Conservation (phyloP, 2,329 filamentous ascomycete species). For the Chaetomium strumarium region DNA sequence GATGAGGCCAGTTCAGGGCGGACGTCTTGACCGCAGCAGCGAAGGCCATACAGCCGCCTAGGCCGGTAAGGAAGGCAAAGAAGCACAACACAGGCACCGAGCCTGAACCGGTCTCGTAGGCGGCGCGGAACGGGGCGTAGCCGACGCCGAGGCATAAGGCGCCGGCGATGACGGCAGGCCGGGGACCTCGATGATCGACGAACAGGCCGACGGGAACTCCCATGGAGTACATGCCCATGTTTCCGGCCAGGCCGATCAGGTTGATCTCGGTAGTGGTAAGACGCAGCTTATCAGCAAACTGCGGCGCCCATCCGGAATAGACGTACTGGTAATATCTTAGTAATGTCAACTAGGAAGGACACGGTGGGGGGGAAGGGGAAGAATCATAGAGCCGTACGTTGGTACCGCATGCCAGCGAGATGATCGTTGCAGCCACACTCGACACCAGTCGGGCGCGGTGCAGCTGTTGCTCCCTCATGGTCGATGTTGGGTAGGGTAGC, state of each 20-base stretch:
- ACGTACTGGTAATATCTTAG: conserved; percentile 63
- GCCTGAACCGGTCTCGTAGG: conserved; percentile 63
- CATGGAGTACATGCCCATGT: conserved; percentile 87
- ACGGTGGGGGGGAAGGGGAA: not conserved
- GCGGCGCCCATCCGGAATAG: conserved; percentile 95
- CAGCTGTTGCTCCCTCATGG: conserved; percentile 44
- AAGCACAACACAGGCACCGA: conserved; percentile 64
- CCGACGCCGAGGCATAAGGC: conserved; percentile 66
- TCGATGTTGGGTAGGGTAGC: conserved; percentile 22
- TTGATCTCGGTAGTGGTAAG: conserved; percentile 92
- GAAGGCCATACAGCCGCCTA: conserved; percentile 90
- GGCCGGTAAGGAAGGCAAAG: conserved; percentile 77
- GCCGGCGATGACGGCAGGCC: conserved; percentile 71
- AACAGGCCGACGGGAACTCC: conserved; percentile 86
- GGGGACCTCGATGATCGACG: conserved; percentile 75
- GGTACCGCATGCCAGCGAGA: conserved; percentile 85
- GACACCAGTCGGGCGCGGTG: conserved; percentile 68
- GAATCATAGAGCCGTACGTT: conserved; percentile 55
- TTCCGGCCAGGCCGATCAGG: conserved; percentile 78
- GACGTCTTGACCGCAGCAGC: conserved; percentile 78
- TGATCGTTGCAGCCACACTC: conserved; percentile 75
- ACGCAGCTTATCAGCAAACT: conserved; percentile 81
- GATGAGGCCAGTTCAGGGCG: conserved; percentile 84
- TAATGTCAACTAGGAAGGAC: not conserved
- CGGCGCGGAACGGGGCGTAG: conserved; percentile 79